These are phyloP conservation scores for Fusarium sp. DNA, from an alignment of 2,329 filamentous ascomycete species.

Conservation along the genomic window DNA sequence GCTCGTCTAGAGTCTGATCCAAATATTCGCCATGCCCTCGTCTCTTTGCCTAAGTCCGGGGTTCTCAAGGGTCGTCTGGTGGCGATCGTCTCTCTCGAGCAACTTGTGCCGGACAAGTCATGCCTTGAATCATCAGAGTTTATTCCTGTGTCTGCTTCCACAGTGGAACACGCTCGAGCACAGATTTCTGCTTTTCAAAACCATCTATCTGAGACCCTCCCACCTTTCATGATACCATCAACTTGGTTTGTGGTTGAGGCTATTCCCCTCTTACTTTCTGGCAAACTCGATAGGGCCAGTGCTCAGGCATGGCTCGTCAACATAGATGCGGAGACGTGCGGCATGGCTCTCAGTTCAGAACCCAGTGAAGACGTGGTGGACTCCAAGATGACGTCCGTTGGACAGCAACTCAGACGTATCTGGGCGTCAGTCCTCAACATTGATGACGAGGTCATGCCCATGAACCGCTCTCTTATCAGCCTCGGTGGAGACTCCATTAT, in stretches of 20 bases:
- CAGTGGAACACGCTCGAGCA: neutral
- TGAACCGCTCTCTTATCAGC: slow-evolving; percentile 49
- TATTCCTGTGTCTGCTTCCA: neutral
- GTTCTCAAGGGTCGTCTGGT: slow-evolving; percentile 25
- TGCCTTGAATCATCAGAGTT: neutral
- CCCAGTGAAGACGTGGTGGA: slow-evolving; percentile 6
- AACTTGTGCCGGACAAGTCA: neutral
- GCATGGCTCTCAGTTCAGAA: slow-evolving; percentile 50
- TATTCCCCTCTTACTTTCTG: slow-evolving; percentile 27
- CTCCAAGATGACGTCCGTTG: neutral
- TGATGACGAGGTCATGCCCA: slow-evolving; percentile 40
- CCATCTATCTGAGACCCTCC: slow-evolving; percentile 15
- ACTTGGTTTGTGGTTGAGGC: slow-evolving; percentile 20
- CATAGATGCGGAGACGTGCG: slow-evolving; percentile 50
- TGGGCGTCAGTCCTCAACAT: slow-evolving; percentile 54
- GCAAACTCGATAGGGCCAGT: slow-evolving; percentile 40
- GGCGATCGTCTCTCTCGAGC: slow-evolving; percentile 21
- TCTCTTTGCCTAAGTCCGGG: slow-evolving; percentile 48
- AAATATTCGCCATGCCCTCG: slow-evolving; percentile 58
- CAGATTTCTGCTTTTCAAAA: slow-evolving; percentile 5
- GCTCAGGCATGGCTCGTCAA: slow-evolving; percentile 55
- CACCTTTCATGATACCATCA: slow-evolving; percentile 33
- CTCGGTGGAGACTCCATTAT: slow-evolving; percentile 56
- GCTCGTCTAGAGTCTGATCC: slow-evolving; percentile 61
- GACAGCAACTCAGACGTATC: slow-evolving; percentile 39